phyloP scores from a whole-genome alignment of 1,284 basidiomycete genomes.

The Thecaphora frezii region DNA sequence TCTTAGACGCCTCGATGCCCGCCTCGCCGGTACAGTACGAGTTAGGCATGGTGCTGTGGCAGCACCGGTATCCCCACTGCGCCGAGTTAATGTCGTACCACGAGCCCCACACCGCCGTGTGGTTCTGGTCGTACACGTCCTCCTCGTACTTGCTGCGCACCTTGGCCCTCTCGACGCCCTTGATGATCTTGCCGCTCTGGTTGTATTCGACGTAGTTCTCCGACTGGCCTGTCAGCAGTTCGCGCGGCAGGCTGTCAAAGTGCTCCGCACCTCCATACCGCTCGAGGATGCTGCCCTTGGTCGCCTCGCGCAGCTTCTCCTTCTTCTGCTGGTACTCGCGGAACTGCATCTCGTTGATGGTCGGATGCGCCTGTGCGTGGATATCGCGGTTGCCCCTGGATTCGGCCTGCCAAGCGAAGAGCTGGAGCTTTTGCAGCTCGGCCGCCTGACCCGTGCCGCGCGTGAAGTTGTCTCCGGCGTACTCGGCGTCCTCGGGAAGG shows the following conservation, averaged over 20 bases:
- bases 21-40: constrained; percentile 91
- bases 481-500: constrained; percentile 80
- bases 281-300: constrained; percentile 65
- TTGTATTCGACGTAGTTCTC: constrained; percentile 98
- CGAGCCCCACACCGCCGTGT: constrained; percentile 91
- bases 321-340: constrained; percentile 88
- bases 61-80: constrained; percentile 92
- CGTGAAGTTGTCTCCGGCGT: constrained; percentile 94
- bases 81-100: constrained; percentile 77
- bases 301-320: constrained; percentile 82
- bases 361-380: constrained; percentile 93
- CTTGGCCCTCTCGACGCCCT: constrained; percentile 84
- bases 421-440: constrained; percentile 84
- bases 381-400: constrained; percentile 83
- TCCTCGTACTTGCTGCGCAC: constrained; percentile 78
- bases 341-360: constrained; percentile 84
- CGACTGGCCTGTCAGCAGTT: constrained; percentile 88
- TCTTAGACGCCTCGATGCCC: constrained; percentile 74
- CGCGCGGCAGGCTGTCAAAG: constrained; percentile 80
- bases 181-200: constrained; percentile 83
- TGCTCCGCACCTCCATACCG: constrained; percentile 95
- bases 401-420: constrained; percentile 96
- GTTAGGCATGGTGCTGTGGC: constrained; percentile 79
- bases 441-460: constrained; percentile 87
- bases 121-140: constrained; percentile 83